Evolutionary conservation across 2,329 filamentous ascomycete genomes (phyloP), one percentile per base, ranked within the genome.

Genomic region (Aureobasidium sp.): DNA sequence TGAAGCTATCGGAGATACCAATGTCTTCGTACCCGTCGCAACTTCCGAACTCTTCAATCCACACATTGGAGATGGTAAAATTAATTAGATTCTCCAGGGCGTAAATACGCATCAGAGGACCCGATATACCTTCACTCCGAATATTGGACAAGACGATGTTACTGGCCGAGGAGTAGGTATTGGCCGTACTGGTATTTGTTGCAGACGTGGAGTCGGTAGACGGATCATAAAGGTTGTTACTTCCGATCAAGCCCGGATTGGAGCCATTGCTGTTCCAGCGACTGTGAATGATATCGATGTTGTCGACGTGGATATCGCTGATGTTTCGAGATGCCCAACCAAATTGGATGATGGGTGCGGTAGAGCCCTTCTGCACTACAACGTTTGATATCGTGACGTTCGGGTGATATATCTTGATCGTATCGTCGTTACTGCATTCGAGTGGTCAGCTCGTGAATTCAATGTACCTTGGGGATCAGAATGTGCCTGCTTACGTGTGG

Each of bases 261-360:
- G 55, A 58, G 12, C 29, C 29, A 39, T 58, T 58, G 29, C 55
- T 58, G 20, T 58, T 58, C 55, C 55, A 58, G 25, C 55, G 55
- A 17, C 55, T 58, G 55, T 58, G 55, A 6, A 58, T 47, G n/a
- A 58, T 39, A 14, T 45, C 37, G 29, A 58, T 34, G 25, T 39
- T 34, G 41, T 27, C 36, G 9, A 58, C 55, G n/a, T 12, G 45
- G 9, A 58, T 42, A 12, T 47, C 22, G 29, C 36, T 47, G n/a
- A 58, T 20, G 37, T 58, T 58, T n/a, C 55, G 41, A 29, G 41
- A 25, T 27, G 55, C 55, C 55, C 55, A 58, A 31, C 55, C 55
- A 7, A 58, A 58, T 17, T 58, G 55, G 17, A 58, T 45, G 11
- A 58, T 14, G 8, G 55, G 55, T 15, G 55, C 55, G 25, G 55